Conservation (phyloP, 2,329 filamentous ascomycete species). For the Sporothrix protearum region DNA sequence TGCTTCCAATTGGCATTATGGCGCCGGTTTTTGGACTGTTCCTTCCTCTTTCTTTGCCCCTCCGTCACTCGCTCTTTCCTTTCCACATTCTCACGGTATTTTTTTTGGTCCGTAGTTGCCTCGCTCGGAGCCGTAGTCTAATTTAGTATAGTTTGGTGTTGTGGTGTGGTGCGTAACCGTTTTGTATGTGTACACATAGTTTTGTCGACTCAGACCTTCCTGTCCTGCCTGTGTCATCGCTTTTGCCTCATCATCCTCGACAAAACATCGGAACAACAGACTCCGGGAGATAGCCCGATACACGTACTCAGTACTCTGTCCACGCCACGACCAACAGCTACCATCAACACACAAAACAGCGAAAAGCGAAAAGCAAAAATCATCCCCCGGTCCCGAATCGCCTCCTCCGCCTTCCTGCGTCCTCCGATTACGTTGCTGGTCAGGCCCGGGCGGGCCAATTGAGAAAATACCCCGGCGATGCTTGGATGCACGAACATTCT, state of each 20-base stretch:
- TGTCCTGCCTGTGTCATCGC: not conserved
- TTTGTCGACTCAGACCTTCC: not conserved
- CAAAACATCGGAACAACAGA: not conserved
- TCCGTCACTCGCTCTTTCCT: not conserved
- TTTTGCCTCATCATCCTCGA: not conserved
- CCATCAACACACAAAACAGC: not conserved
- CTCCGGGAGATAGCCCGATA: not conserved
- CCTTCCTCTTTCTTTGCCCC: not conserved
- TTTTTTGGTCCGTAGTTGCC: not conserved
- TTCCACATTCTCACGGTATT: not conserved
- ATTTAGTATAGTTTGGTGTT: not conserved
- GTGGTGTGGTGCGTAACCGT: not conserved
- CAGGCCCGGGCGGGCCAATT: not conserved
- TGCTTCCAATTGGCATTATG: not conserved
- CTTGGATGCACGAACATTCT: conserved; percentile 6
- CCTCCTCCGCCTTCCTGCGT: not conserved
- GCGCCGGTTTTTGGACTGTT: not conserved
- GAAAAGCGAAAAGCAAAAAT: not conserved
- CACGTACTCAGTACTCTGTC: too few relatives aligned
- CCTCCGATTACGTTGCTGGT: not conserved
- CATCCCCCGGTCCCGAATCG: not conserved
- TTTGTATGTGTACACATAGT: too few relatives aligned
- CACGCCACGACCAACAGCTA: not conserved
- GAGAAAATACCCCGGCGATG: not conserved
- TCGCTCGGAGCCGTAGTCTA: not conserved